Evolutionary conservation across 2,329 filamentous ascomycete genomes (phyloP).

Genomic region (Fusarium napiforme): DNA sequence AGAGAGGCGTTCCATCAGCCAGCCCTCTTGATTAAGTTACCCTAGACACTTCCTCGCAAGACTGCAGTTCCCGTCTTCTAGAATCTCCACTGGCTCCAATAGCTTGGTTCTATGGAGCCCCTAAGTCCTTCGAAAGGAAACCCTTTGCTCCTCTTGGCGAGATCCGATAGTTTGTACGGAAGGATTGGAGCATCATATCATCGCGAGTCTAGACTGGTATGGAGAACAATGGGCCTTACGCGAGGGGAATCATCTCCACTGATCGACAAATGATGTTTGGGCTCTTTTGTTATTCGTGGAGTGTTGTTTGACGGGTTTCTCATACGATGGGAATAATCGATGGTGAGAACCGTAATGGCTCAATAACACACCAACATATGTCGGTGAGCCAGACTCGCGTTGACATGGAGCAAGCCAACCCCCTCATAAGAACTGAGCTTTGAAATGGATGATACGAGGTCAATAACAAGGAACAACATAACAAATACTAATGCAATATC

Average conservation of each 20-base stretch:
- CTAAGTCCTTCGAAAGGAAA: background rate
- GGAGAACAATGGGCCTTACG: background rate
- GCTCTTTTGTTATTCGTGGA: background rate
- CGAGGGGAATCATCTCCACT: background rate
- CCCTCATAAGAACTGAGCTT: too few species aligned
- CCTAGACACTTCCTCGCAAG: background rate
- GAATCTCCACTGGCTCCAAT: background rate
- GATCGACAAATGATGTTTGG: constrained; percentile 4
- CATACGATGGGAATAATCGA: background rate
- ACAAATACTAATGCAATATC: background rate
- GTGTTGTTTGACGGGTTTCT: background rate
- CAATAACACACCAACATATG: background rate
- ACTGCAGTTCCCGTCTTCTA: background rate
- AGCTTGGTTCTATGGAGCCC: background rate
- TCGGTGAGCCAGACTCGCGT: background rate
- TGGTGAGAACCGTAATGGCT: background rate
- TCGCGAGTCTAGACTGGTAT: constrained; percentile 3
- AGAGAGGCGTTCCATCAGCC: background rate
- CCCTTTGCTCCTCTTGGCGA: constrained; percentile 7
- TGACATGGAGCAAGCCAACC: background rate
- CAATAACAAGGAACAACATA: background rate
- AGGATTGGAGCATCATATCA: constrained; percentile 13
- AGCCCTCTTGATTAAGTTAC: background rate
- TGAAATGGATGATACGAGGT: background rate
- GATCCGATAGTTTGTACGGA: background rate